Evolutionary conservation across 176 grass and related monocot species (phyloP), one percentile per base, ranked within the genome.

Genomic region (Cenchrus fungigraminus): DNA sequence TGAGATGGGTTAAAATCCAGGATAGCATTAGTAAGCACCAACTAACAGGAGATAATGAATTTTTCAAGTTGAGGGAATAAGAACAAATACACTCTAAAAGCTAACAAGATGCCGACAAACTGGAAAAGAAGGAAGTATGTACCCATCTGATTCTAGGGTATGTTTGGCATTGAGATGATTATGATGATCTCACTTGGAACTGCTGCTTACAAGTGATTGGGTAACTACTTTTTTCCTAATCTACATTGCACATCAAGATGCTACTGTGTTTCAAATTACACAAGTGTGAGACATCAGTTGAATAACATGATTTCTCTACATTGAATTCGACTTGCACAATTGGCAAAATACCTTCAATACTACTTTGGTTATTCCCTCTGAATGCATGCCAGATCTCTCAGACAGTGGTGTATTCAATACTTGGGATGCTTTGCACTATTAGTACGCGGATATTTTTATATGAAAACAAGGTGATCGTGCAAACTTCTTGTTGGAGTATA

Each of bases 21-120:
- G 7, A 80, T 77, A 52, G 49, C 15, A 79, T 37, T 56, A 55
- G 83, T 69, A 55, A 68, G 32, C 81, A 71, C 3, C 14, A 68
- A 28, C 20, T 69, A 81, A 54, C 34, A 59, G 1, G 44, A 71
- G 4, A 78, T 4, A 78, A n/a, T 56, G 32, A 51, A 65, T 65
- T 79, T 64, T 57, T 42, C 4, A 8, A 46, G 8, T 46, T 57
- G 22, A 14, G 11, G 58, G 9, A 58, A 9, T 12, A 75, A 87
- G 42, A 72, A 17, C 8, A 54, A 62, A 22, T 25, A 46, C 56
- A 57, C 56, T 46, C 20, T 47, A 37, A 61, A 45, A 6, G 74
- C 56, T 43, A 12, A 59, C 17, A 42, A 4, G 34, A 20, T 77
- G 10, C 37, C 56, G 44, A 13, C 10, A 44, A 14, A 68, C 14